Evolutionary conservation across 192 early-diverging fungal species (phyloP).

Genomic region (Spizellomyces sp.): DNA sequence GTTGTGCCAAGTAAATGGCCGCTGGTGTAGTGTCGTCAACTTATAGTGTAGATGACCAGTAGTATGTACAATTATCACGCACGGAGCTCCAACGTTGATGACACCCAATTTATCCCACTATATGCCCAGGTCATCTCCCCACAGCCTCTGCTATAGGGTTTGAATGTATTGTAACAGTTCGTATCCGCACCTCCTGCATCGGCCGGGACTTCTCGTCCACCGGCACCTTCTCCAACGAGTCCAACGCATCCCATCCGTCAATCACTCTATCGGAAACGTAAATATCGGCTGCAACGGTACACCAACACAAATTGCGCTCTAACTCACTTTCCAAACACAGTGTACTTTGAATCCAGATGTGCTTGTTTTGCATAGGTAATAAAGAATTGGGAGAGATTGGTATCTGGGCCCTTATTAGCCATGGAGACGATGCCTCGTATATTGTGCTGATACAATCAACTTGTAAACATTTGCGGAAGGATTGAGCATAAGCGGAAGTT

Average conservation of each 20-base stretch:
- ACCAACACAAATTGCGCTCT: neutral
- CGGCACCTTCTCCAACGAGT: slow-evolving; percentile 82
- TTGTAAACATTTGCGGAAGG: neutral
- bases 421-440: slow-evolving; percentile 86
- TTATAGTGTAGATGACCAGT: too few species aligned
- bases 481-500: neutral
- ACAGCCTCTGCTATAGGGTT: slow-evolving; percentile 84
- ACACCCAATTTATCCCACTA: too few species aligned
- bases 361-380: slow-evolving; percentile 87
- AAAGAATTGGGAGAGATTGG: slow-evolving; percentile 74
- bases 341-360: slow-evolving; percentile 89
- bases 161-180: slow-evolving; percentile 84
- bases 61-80: too few species aligned
- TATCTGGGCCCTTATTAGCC: slow-evolving; percentile 90
- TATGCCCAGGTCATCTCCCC: neutral
- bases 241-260: slow-evolving; percentile 83
- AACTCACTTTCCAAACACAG: slow-evolving; percentile 83
- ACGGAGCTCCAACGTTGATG: too few species aligned
- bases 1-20: too few species aligned
- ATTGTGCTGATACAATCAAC: slow-evolving; percentile 63
- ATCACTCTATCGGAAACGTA: slow-evolving; percentile 64
- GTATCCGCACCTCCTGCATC: slow-evolving; percentile 73
- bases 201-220: slow-evolving; percentile 84
- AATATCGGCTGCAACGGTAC: neutral
- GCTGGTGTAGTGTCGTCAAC: too few species aligned